These are phyloP conservation scores for Backusella westeae DNA, from an alignment of 192 early-diverging fungal genomes.

Conservation along the genomic window DNA sequence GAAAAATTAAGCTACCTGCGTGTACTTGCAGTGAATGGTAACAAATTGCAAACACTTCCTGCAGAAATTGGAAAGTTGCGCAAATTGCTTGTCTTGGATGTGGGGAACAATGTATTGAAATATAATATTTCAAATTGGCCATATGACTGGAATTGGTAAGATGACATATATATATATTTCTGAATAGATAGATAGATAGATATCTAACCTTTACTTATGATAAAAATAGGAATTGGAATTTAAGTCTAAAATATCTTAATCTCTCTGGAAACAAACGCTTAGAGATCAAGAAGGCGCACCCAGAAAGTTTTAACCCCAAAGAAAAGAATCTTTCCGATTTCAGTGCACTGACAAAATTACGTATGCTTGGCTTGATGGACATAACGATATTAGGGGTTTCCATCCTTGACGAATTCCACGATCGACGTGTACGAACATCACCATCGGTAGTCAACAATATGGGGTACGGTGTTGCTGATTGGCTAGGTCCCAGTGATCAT, in stretches of 20 bases:
- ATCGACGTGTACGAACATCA: slow-evolving; percentile 82
- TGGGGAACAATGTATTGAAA: slow-evolving; percentile 84
- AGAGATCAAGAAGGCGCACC: slow-evolving; percentile 66
- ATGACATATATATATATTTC: background rate
- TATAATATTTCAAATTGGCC: slow-evolving; percentile 96
- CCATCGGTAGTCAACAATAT: slow-evolving; percentile 77
- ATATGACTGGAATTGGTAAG: slow-evolving; percentile 93
- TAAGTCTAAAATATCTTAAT: slow-evolving; percentile 84
- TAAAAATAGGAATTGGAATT: slow-evolving; percentile 80
- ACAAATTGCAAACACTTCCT: slow-evolving; percentile 86
- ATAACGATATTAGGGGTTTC: slow-evolving; percentile 74
- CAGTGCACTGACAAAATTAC: slow-evolving; percentile 71
- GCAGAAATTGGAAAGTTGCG: slow-evolving; percentile 87
- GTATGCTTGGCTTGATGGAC: slow-evolving; percentile 84
- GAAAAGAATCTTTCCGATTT: slow-evolving; percentile 70
- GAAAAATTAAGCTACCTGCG: slow-evolving; percentile 68
- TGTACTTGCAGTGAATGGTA: slow-evolving; percentile 82
- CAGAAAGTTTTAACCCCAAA: slow-evolving; percentile 14
- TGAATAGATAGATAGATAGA: background rate
- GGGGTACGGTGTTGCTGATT: slow-evolving; percentile 86
- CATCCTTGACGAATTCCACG: slow-evolving; percentile 76
- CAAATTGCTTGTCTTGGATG: slow-evolving; percentile 73
- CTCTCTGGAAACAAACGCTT: slow-evolving; percentile 88
- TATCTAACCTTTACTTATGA: background rate
- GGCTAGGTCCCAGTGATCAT: slow-evolving; percentile 64